These are phyloP conservation scores for Neurospora africana DNA, from an alignment of 495 filamentous ascomycete species.

Conservation along the genomic window DNA sequence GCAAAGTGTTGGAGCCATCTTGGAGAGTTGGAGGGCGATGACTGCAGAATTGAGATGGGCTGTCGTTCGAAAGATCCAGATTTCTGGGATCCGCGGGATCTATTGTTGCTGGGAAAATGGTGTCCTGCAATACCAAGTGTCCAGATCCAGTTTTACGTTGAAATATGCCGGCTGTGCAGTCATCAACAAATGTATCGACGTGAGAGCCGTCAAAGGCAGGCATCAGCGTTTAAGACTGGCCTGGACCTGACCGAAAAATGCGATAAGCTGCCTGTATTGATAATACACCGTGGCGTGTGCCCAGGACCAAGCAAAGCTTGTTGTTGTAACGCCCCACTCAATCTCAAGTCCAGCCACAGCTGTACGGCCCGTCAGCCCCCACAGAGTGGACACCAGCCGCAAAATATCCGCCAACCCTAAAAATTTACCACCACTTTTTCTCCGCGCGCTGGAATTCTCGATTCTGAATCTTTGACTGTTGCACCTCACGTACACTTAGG, in stretches of 20 bases:
- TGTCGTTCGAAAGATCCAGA: neutral
- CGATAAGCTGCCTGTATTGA: neutral
- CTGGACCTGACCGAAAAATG: neutral
- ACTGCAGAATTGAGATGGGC: neutral
- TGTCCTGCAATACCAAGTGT: neutral
- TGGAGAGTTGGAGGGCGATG: neutral
- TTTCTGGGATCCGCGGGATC: neutral
- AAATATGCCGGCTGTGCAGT: neutral
- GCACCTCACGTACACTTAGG: slow-evolving; percentile 16
- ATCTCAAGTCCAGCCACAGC: slow-evolving; percentile 1
- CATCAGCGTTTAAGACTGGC: neutral
- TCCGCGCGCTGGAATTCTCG: slow-evolving; percentile 5
- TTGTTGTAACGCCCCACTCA: neutral
- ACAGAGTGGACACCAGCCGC: slow-evolving; percentile 8
- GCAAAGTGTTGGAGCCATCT: slow-evolving; percentile 51
- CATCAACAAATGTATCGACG: neutral
- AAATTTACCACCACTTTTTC: slow-evolving; percentile 23
- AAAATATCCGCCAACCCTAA: slow-evolving; percentile 19
- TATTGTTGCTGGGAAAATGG: neutral
- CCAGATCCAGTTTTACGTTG: neutral
- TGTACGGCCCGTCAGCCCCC: neutral
- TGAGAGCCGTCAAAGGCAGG: neutral
- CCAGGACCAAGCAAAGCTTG: neutral
- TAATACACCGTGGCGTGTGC: neutral
- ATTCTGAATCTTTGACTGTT: slow-evolving; percentile 11